Evolutionary conservation across 2,329 filamentous ascomycete species (phyloP).

Genomic region (Colletotrichum musicola): DNA sequence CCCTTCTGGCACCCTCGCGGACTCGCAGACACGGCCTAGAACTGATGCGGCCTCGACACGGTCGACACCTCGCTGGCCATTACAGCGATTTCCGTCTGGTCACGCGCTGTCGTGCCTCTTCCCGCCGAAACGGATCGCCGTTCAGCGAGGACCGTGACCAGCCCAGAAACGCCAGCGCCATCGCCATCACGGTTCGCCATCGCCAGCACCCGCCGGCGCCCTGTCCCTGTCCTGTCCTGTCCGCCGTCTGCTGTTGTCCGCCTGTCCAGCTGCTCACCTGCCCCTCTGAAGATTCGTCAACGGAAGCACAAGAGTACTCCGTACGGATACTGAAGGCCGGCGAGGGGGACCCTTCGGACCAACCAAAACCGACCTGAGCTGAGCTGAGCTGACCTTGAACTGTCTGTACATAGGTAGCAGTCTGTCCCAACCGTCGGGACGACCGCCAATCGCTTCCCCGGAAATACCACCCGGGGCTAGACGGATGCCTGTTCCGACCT

Average conservation of each 20-base stretch:
- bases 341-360: constrained; percentile 23
- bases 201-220: neutral
- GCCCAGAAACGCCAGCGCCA: constrained; percentile 2
- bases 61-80: constrained; percentile 31
- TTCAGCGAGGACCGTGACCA: constrained; percentile 23
- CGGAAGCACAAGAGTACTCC: too few relatives aligned
- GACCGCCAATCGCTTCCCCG: constrained; percentile 35
- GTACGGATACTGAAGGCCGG: too few relatives aligned
- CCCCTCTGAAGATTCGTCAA: neutral
- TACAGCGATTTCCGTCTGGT: constrained; percentile 34
- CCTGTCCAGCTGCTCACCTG: constrained; percentile 32
- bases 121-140: constrained; percentile 37
- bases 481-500: constrained; percentile 27
- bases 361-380: constrained; percentile 21
- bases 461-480: constrained; percentile 17
- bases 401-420: neutral
- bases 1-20: constrained; percentile 30
- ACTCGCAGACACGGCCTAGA: constrained; percentile 31
- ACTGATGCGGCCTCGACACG: constrained; percentile 23
- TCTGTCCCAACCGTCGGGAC: constrained; percentile 28
- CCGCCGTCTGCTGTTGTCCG: too few relatives aligned
- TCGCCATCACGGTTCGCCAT: neutral
- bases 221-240: constrained; percentile 30
- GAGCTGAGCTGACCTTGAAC: too few relatives aligned
- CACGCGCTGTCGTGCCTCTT: constrained; percentile 33